A percentile compares a stretch with the other conserved stretches of the same genome.
Conservation (phyloP, 805 yeast species). For the Isabelozyma heimii region DNA sequence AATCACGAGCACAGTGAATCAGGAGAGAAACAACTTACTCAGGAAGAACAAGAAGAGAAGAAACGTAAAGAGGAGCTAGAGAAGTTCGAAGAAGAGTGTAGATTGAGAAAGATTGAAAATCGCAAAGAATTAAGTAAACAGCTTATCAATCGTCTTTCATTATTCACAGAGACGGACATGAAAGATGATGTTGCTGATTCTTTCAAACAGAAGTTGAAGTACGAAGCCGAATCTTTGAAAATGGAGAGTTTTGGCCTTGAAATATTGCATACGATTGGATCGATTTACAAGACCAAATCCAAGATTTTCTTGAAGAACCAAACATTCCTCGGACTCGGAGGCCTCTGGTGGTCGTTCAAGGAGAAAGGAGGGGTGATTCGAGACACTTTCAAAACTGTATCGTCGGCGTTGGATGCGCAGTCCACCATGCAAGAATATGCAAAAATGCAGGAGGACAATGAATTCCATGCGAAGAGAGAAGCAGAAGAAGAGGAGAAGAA, state of each 20-base stretch:
- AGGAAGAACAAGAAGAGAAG: constrained; percentile 42
- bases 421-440: constrained; percentile 71
- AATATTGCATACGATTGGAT: constrained; percentile 73
- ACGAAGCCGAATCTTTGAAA: constrained; percentile 81
- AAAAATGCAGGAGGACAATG: constrained; percentile 59
- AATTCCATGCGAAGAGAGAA: constrained; percentile 39
- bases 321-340: constrained; percentile 62
- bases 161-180: constrained; percentile 44
- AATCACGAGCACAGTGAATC: constrained; percentile 3
- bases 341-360: constrained; percentile 64
- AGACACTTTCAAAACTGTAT: constrained; percentile 68
- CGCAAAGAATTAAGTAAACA: constrained; percentile 61
- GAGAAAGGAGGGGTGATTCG: constrained; percentile 73
- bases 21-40: constrained; percentile 13
- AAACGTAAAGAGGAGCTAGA: constrained; percentile 52
- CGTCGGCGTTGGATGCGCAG: constrained; percentile 77
- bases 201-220: constrained; percentile 62
- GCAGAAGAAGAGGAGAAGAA: constrained; percentile 22
- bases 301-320: constrained; percentile 65
- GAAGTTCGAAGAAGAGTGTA: constrained; percentile 74
- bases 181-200: constrained; percentile 40
- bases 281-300: constrained; percentile 63
- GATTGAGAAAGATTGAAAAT: constrained; percentile 60
- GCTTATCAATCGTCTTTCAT: constrained; percentile 45
- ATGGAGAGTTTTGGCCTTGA: constrained; percentile 86